Base-by-base conservation (phyloP, 768 basidiomycete species). In the Cyclocybe aegerita region DNA sequence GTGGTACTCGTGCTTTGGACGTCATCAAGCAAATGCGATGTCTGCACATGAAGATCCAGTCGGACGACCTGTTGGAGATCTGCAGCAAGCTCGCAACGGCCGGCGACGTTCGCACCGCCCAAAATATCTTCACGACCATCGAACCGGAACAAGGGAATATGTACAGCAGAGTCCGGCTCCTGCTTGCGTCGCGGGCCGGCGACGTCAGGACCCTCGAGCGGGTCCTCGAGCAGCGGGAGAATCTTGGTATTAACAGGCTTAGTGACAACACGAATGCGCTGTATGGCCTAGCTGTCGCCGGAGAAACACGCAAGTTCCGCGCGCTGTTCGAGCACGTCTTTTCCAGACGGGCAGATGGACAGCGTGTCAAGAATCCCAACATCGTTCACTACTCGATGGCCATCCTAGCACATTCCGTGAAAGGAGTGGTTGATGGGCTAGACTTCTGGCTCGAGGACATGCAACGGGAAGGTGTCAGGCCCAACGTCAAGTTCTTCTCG, bases 291-390 rank as follows among this genome's bases (percentile, higher is more conserved):
- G 84, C 85, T 4, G 66, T 73, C 30, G 60, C 69, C 9, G 78
- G 78, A 10, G 66, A 69, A 35, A 64, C 65, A 1, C 61, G 71
- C 14, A 65, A 67, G 34, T 77, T 79, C 16, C 65, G 74, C 7
- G 64, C 69, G 38, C 61, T 81, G 29, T 92, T 90, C 65, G 60
- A 80, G 52, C 53, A 76, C 37, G 76, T 78, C 53, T 90, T 83
- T 56, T 79, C 81, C 2, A 49, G 50, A 1, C 59, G 60, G n/a
- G 34, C 57, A 0, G 50, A 64, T 16, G 71, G 72, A 9, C 39
- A 57, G 14, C 62, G 65, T 17, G 56, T 46, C 1, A 69, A 68
- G 33, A 60, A 62, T 4, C 85, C 85, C 23, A 66, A 64, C 30
- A 57, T 78, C 11, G 44, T 67, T 38, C 83, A 87, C 54, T 90